Base-by-base conservation (phyloP, 2,329 filamentous ascomycete genomes). In the Penicillium sp. region DNA sequence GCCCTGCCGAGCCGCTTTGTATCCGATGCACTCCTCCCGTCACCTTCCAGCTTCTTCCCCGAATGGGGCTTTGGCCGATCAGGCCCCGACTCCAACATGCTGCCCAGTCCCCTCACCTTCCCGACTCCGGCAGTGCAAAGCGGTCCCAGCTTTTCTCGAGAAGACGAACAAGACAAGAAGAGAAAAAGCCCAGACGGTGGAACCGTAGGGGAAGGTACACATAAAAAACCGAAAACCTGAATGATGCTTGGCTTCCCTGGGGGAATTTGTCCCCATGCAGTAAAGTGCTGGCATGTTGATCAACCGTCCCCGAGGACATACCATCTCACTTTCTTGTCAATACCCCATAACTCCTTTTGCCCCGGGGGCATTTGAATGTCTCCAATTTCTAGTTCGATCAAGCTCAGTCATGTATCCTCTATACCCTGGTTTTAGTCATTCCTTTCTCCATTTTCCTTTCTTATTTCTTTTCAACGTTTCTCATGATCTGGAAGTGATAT, bases 31-130 rank as follows among this genome's bases (percentile, higher is more conserved):
- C 86, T 97, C 51, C 80, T 97, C 16, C 92, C 94, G 0, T 96
- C 90, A 53, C 94, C 94, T 0, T 95, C 89, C 61, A 91, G 86
- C 62, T 97, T 97, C 76, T 97, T 96, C 68, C 87, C 89, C 0
- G 91, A 96, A 60, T 97, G 92, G 92, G 87, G 88, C 62, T 91
- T 90, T 72, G 81, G 82, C 26, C 65, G 72, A 70, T 86, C 72
- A 71, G 82, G 67, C 73, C 71, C 79, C 54, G 89, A 94, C 62
- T 89, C 83, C 70, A 96, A 94, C 67, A 94, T 95, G 62, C 80
- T 97, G 46, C 92, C 92, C 0, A 97, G 91, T 70, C 94, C 94
- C 10, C 77, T 97, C 61, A 96, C 92, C 58, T 97, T 97, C 73
- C 89, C 90, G 33, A 97, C 94, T 1, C 94, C 94, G 0, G 75